Evolutionary conservation across 441 rosid genomes (phyloP).

Genomic region (Jatropha multifida): DNA sequence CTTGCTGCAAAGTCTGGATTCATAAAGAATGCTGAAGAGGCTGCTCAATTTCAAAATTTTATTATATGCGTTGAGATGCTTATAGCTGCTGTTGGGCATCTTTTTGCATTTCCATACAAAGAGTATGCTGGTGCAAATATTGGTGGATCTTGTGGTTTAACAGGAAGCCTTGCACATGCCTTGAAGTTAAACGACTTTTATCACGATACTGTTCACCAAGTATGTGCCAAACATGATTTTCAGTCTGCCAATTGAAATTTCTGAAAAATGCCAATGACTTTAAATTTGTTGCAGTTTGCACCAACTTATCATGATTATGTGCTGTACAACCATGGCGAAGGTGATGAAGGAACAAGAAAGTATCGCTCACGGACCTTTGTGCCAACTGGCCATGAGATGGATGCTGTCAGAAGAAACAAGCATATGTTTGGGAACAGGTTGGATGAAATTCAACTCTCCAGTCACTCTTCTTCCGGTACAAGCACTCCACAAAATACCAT

Average conservation of each 20-base stretch:
- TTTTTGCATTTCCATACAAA: constrained; percentile 92
- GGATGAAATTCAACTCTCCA: constrained; percentile 75
- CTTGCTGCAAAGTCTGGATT: constrained; percentile 92
- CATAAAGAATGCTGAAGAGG: constrained; percentile 67
- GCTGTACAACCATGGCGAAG: constrained; percentile 80
- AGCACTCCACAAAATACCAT: constrained; percentile 51
- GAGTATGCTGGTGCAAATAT: constrained; percentile 98
- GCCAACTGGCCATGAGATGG: constrained; percentile 99
- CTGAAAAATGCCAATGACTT: constrained; percentile 21
- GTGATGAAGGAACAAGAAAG: constrained; percentile 86
- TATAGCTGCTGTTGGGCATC: constrained; percentile 86
- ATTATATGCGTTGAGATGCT: constrained; percentile 97
- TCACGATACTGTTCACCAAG: constrained; percentile 99
- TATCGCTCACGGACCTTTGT: constrained; percentile 93
- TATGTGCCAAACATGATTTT: constrained; percentile 26
- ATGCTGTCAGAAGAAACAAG: constrained; percentile 84
- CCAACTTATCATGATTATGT: constrained; percentile 98
- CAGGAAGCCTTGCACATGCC: constrained; percentile 86
- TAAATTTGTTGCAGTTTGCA: constrained; percentile 62
- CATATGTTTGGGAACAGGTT: constrained; percentile 60
- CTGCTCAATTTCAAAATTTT: constrained; percentile 87
- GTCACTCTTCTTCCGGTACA: constrained; percentile 57
- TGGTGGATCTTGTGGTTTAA: constrained; percentile 65
- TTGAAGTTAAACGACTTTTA: constrained; percentile 90
- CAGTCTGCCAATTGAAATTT: background rate